Conservation (phyloP, 345 rosid genomes). For the Pistacia integerrima region DNA sequence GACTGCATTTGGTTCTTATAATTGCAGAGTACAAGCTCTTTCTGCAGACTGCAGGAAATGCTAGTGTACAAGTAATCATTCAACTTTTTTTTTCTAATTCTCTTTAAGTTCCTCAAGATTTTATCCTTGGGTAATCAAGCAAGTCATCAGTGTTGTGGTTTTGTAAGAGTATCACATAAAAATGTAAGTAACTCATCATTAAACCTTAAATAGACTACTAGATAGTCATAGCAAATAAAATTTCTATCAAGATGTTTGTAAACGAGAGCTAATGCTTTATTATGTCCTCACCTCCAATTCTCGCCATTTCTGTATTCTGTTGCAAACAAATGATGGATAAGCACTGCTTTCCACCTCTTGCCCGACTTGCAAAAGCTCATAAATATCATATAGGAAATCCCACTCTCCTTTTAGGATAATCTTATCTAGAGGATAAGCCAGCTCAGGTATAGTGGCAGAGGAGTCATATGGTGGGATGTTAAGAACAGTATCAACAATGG, state of each 20-base stretch:
- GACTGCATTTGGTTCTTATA: background rate
- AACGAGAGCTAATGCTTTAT: background rate
- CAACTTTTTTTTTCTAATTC: background rate
- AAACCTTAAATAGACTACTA: background rate
- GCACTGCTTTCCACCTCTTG: slow-evolving; percentile 28
- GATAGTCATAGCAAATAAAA: background rate
- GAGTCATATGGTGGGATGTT: slow-evolving; percentile 73
- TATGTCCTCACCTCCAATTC: slow-evolving; percentile 49
- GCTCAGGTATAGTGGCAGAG: slow-evolving; percentile 54
- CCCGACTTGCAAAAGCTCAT: slow-evolving; percentile 38
- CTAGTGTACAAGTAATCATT: background rate
- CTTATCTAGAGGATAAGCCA: slow-evolving; percentile 75
- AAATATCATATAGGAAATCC: slow-evolving; percentile 61
- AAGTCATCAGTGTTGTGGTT: too few species aligned
- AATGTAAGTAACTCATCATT: too few species aligned
- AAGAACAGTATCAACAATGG: slow-evolving; percentile 43
- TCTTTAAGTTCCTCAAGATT: background rate
- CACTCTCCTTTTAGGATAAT: slow-evolving; percentile 74
- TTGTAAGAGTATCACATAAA: too few species aligned
- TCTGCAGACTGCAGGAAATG: background rate
- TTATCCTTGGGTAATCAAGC: background rate
- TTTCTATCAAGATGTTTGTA: background rate
- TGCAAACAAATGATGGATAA: slow-evolving; percentile 73
- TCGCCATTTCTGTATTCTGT: slow-evolving; percentile 57
- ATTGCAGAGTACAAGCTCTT: background rate